These are phyloP conservation scores for Citrus cavaleriei DNA, from an alignment of 345 rosid species.

Conservation along the genomic window DNA sequence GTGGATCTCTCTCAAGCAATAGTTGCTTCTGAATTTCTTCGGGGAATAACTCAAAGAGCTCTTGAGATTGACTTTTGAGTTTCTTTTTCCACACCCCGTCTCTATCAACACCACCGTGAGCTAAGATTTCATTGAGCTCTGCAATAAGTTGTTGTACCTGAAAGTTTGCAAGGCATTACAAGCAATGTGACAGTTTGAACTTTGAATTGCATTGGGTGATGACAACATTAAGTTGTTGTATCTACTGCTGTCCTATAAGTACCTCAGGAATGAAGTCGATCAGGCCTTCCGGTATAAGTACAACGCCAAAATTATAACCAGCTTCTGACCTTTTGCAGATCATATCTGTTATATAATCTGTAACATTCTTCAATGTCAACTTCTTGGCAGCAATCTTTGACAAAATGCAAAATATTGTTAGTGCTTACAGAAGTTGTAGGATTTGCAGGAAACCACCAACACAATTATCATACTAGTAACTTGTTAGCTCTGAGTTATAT, in stretches of 20 bases:
- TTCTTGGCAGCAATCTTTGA: slow-evolving; percentile 37
- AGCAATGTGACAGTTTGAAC: not conserved
- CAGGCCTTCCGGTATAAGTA: slow-evolving; percentile 56
- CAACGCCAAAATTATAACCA: slow-evolving; percentile 47
- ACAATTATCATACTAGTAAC: not conserved
- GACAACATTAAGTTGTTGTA: not conserved
- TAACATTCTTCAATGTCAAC: slow-evolving; percentile 35
- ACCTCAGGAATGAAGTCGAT: slow-evolving; percentile 64
- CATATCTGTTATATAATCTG: slow-evolving; percentile 32
- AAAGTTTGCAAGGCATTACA: not conserved
- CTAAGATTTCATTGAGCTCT: slow-evolving; percentile 52
- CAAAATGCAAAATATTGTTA: not conserved
- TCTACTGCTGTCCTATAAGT: not conserved
- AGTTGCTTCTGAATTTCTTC: slow-evolving; percentile 39
- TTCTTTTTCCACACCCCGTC: slow-evolving; percentile 38
- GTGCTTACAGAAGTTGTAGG: not conserved
- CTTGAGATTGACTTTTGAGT: slow-evolving; percentile 27
- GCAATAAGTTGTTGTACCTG: slow-evolving; percentile 53
- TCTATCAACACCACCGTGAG: slow-evolving; percentile 29
- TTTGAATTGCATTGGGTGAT: not conserved
- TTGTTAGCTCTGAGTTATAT: not conserved
- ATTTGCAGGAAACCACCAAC: not conserved
- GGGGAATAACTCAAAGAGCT: slow-evolving; percentile 40
- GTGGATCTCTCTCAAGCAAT: slow-evolving; percentile 45
- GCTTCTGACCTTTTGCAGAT: slow-evolving; percentile 34